Conservation (phyloP, 768 basidiomycete species). For the Crassisporium funariophilum region DNA sequence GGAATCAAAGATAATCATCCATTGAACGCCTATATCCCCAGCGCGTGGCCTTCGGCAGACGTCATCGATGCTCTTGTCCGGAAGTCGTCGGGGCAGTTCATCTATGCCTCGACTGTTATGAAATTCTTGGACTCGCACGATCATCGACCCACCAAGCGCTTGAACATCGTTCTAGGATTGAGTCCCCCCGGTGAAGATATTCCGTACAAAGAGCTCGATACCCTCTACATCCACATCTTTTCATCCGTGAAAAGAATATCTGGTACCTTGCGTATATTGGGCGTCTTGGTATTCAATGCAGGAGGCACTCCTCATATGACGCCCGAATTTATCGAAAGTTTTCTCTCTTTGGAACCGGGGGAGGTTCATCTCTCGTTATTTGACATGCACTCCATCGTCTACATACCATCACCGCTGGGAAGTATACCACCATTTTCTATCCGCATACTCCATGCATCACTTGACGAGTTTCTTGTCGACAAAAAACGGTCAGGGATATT, state of each 20-base stretch:
- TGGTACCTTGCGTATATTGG: background rate
- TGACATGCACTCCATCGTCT: conserved; percentile 5
- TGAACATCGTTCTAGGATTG: conserved; percentile 14
- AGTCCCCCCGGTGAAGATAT: background rate
- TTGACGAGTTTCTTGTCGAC: conserved; percentile 9
- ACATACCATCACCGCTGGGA: background rate
- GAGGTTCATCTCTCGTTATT: background rate
- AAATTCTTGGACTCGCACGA: conserved; percentile 22
- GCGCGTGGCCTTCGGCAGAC: conserved; percentile 23
- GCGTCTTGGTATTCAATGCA: background rate
- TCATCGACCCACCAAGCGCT: conserved; percentile 9
- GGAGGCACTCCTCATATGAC: too few relatives aligned
- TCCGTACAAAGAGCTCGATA: conserved; percentile 14
- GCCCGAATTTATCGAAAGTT: background rate
- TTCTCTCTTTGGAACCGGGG: conserved; percentile 4
- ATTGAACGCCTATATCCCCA: background rate
- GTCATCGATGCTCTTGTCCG: conserved; percentile 17
- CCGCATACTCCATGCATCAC: conserved; percentile 10
- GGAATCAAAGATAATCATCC: conserved; percentile 12
- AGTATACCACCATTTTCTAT: background rate
- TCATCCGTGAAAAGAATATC: background rate
- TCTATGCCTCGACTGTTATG: conserved; percentile 28
- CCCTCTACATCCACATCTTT: conserved; percentile 11
- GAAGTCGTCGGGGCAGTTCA: conserved; percentile 26
- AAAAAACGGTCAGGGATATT: conserved; percentile 5